phyloP scores from a whole-genome alignment of 1,284 basidiomycete genomes.

The Schizopora paradoxa region DNA sequence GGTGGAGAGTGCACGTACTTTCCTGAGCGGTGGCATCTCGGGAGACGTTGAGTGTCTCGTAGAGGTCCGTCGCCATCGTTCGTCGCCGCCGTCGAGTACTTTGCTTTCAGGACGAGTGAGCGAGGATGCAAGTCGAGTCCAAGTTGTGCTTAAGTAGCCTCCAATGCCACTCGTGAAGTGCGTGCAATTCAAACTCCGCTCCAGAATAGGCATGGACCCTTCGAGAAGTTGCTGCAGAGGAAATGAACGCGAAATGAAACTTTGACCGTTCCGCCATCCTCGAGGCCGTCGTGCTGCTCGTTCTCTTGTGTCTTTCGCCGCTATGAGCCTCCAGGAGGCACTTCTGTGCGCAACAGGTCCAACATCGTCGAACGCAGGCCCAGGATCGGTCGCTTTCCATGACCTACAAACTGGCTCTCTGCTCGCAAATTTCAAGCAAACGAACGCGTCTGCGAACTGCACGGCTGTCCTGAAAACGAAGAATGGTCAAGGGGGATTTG shows the following conservation, averaged over 20 bases:
- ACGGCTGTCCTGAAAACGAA: conserved; percentile 57
- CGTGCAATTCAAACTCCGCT: conserved; percentile 5
- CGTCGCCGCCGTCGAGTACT: neutral
- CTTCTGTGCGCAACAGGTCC: conserved; percentile 58
- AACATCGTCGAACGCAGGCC: conserved; percentile 39
- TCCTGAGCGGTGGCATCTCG: conserved; percentile 31
- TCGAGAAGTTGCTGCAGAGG: conserved; percentile 13
- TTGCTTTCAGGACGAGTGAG: neutral
- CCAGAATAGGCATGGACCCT: neutral
- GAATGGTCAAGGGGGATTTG: conserved; percentile 66
- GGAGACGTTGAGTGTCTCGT: conserved; percentile 22
- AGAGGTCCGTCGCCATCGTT: conserved; percentile 14
- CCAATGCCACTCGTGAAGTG: neutral
- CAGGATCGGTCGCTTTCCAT: conserved; percentile 60
- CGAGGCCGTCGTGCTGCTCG: conserved; percentile 12
- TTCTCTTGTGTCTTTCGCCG: neutral
- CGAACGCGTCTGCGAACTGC: conserved; percentile 51
- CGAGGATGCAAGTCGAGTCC: neutral
- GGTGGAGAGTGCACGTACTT: conserved; percentile 25
- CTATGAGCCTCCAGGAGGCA: conserved; percentile 63
- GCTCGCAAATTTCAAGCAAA: conserved; percentile 74
- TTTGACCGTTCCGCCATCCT: too few relatives aligned
- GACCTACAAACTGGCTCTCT: conserved; percentile 66
- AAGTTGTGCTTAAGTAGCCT: neutral
- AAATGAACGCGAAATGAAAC: conserved; percentile 7